Evolutionary conservation across 2,329 filamentous ascomycete species (phyloP).

Genomic region (Pseudogymnoascus sp.): DNA sequence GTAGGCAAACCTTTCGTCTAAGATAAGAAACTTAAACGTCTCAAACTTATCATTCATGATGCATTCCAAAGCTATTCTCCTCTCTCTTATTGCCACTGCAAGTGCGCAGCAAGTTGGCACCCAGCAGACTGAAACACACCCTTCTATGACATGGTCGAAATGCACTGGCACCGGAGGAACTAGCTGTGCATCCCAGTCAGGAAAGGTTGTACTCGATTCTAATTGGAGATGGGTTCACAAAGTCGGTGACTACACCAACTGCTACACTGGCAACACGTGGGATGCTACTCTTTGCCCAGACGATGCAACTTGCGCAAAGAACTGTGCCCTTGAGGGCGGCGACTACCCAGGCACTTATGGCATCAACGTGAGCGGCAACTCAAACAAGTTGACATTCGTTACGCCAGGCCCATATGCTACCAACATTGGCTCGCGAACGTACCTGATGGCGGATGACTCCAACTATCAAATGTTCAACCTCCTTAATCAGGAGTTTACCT

Average conservation of each 20-base stretch:
- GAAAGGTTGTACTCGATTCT: constrained; percentile 46
- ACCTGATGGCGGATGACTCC: constrained; percentile 55
- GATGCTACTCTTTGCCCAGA: constrained; percentile 37
- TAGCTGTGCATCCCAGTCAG: constrained; percentile 41
- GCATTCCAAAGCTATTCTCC: neutral
- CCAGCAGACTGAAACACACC: constrained; percentile 42
- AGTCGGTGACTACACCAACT: constrained; percentile 35
- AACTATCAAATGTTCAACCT: constrained; percentile 61
- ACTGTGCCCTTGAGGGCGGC: constrained; percentile 49
- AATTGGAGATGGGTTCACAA: constrained; percentile 55
- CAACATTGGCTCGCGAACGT: constrained; percentile 52
- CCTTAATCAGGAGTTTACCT: constrained; percentile 62
- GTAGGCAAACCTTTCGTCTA: neutral
- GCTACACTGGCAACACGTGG: constrained; percentile 40
- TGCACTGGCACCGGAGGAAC: constrained; percentile 38
- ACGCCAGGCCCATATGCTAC: constrained; percentile 42
- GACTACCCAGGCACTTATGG: constrained; percentile 48
- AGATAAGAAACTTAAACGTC: neutral
- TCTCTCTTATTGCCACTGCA: constrained; percentile 36
- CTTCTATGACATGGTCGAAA: constrained; percentile 44
- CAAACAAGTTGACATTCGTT: constrained; percentile 51
- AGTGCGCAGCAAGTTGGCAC: constrained; percentile 44
- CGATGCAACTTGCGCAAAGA: constrained; percentile 38
- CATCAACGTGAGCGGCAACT: constrained; percentile 45
- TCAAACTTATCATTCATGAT: neutral